Evolutionary conservation across 345 rosid species (phyloP).

Genomic region (Eucalyptus shirleyi): DNA sequence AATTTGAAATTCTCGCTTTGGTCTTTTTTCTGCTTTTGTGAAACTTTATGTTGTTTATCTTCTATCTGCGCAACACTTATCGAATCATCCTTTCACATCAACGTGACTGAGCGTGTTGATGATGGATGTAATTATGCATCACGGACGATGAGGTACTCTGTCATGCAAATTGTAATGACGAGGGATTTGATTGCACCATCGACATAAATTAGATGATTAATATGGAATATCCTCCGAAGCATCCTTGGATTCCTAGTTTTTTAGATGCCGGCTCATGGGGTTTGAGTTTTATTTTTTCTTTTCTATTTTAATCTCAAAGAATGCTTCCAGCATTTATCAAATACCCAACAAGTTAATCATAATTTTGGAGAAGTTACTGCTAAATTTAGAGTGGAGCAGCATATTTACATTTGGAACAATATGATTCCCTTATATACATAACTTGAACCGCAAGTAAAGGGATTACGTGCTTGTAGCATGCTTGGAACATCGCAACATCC

Average conservation of each 20-base stretch:
- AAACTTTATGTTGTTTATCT: background rate
- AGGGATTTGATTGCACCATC: background rate
- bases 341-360: background rate
- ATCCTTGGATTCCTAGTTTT: background rate
- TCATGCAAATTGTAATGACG: background rate
- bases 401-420: too few relatives aligned
- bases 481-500: background rate
- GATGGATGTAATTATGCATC: background rate
- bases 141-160: background rate
- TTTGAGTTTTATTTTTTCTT: background rate
- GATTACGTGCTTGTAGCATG: background rate
- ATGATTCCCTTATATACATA: background rate
- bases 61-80: accelerated
- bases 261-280: background rate
- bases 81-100: background rate
- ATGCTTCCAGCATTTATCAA: background rate
- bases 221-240: background rate
- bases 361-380: background rate
- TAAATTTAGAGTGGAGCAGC: too few relatives aligned
- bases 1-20: background rate
- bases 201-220: background rate
- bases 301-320: background rate
- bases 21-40: background rate
- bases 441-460: background rate
- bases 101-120: background rate